A percentile compares a stretch with the other conserved stretches of the same genome.
Evolutionary conservation across 495 filamentous ascomycete species (phyloP).

Genomic region (Xylaria grammica): DNA sequence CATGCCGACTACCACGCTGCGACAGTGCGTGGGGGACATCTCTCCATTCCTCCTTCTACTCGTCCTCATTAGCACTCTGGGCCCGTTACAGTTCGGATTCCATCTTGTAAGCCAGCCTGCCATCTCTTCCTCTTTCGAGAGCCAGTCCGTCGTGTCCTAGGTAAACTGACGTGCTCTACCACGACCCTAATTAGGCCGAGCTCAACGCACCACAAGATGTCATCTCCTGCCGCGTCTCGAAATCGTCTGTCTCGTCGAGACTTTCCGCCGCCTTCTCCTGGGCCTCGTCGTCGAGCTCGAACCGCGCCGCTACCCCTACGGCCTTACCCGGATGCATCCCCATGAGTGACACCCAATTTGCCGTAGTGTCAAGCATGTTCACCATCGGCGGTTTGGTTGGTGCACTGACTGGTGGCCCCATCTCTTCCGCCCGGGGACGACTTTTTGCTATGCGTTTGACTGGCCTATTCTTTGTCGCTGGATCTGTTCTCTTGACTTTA

Average conservation of each 20-base stretch:
- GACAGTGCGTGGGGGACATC: conserved; percentile 45
- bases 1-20: conserved; percentile 43
- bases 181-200: conserved; percentile 67
- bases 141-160: not conserved
- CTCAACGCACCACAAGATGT: conserved; percentile 92
- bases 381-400: conserved; percentile 88
- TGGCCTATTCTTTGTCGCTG: conserved; percentile 75
- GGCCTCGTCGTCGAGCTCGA: conserved; percentile 31
- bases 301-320: conserved; percentile 29
- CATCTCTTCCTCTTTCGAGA: not conserved
- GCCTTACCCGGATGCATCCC: conserved; percentile 76
- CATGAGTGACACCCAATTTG: conserved; percentile 78
- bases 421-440: conserved; percentile 75
- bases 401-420: conserved; percentile 75
- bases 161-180: conserved; percentile 7
- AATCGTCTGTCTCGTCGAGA: conserved; percentile 51
- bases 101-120: conserved; percentile 69
- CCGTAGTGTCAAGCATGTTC: conserved; percentile 84
- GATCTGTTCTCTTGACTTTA: conserved; percentile 74
- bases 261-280: conserved; percentile 35
- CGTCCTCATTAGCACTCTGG: conserved; percentile 69
- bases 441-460: conserved; percentile 72
- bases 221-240: conserved; percentile 76
- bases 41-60: conserved; percentile 71
- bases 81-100: conserved; percentile 91